Conservation (phyloP, 2,329 filamentous ascomycete species). For the Sclerotinia sclerotiorum region DNA sequence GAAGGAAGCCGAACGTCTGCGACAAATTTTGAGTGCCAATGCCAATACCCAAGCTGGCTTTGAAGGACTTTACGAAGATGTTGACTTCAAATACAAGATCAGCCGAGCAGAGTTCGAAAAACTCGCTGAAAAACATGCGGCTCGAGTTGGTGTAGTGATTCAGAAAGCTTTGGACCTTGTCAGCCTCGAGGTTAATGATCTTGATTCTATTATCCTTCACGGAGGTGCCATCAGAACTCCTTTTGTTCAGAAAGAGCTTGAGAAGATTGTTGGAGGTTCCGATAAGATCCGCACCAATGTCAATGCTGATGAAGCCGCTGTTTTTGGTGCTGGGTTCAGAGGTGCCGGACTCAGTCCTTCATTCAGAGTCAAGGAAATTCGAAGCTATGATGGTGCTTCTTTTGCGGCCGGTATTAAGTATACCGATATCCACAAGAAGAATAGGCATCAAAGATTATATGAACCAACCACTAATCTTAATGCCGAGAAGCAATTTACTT, state of each 20-base stretch:
- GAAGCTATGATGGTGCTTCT: constrained; percentile 70
- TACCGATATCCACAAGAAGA: constrained; percentile 65
- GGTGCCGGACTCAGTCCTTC: constrained; percentile 88
- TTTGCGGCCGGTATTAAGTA: constrained; percentile 78
- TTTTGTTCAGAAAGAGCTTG: constrained; percentile 87
- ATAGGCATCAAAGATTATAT: constrained; percentile 80
- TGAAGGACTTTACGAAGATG: constrained; percentile 85
- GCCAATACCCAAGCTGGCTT: constrained; percentile 76
- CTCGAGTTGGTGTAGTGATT: constrained; percentile 68
- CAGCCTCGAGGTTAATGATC: constrained; percentile 68
- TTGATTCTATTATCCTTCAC: constrained; percentile 90
- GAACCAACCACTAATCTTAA: constrained; percentile 73
- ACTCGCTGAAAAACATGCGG: constrained; percentile 65
- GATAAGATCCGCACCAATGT: constrained; percentile 90
- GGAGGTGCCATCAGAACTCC: constrained; percentile 88
- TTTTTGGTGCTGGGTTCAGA: constrained; percentile 93
- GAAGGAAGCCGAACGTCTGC: constrained; percentile 84
- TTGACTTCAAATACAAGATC: constrained; percentile 92
- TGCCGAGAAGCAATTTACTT: constrained; percentile 77
- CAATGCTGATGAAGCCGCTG: constrained; percentile 94
- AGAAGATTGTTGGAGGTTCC: constrained; percentile 67
- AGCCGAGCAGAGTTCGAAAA: constrained; percentile 77
- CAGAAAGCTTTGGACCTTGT: constrained; percentile 73
- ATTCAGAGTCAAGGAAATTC: constrained; percentile 97
- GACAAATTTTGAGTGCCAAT: constrained; percentile 93